Conservation (phyloP, 2,329 filamentous ascomycete genomes). For the Microcera coccophila region DNA sequence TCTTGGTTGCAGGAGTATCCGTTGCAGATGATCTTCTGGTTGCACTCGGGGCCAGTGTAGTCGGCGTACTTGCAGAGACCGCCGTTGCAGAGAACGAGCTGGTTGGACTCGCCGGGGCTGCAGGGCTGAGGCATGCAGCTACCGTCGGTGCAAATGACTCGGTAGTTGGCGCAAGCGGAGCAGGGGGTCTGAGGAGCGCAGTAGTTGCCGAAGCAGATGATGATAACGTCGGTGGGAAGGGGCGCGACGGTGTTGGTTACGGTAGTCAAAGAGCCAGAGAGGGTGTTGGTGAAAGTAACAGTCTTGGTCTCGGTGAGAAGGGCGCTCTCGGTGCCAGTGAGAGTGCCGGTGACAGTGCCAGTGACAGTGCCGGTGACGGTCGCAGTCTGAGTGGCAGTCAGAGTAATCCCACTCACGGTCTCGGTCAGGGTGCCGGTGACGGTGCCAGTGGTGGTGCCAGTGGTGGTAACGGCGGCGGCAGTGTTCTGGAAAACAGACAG, state of each 20-base stretch:
- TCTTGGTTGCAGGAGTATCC: conserved; percentile 29
- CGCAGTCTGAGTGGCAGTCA: conserved; percentile 13
- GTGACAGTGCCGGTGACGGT: conserved; percentile 27
- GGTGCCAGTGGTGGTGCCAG: conserved; percentile 25
- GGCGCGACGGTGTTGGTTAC: conserved; percentile 19
- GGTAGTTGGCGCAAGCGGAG: conserved; percentile 23
- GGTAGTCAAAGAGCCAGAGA: conserved; percentile 21
- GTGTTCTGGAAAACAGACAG: conserved; percentile 20
- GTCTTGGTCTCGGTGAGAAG: conserved; percentile 22
- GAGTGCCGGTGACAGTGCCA: conserved; percentile 24
- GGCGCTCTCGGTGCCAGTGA: conserved; percentile 24
- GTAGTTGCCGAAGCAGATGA: conserved; percentile 30
- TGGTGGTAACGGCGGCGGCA: conserved; percentile 14
- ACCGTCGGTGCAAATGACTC: conserved; percentile 34
- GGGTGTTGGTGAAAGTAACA: conserved; percentile 25
- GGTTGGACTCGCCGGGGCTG: conserved; percentile 16
- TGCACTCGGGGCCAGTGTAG: conserved; percentile 17
- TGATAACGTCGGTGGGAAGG: conserved; percentile 19
- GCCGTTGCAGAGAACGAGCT: conserved; percentile 34
- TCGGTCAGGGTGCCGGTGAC: conserved; percentile 27
- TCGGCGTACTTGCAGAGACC: neutral
- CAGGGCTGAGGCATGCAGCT: conserved; percentile 29
- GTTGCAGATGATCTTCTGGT: conserved; percentile 34
- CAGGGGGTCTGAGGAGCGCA: conserved; percentile 28
- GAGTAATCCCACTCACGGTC: conserved; percentile 12